These are phyloP conservation scores for Hypoxylon fragiforme DNA, from an alignment of 495 filamentous ascomycete genomes.

Conservation along the genomic window DNA sequence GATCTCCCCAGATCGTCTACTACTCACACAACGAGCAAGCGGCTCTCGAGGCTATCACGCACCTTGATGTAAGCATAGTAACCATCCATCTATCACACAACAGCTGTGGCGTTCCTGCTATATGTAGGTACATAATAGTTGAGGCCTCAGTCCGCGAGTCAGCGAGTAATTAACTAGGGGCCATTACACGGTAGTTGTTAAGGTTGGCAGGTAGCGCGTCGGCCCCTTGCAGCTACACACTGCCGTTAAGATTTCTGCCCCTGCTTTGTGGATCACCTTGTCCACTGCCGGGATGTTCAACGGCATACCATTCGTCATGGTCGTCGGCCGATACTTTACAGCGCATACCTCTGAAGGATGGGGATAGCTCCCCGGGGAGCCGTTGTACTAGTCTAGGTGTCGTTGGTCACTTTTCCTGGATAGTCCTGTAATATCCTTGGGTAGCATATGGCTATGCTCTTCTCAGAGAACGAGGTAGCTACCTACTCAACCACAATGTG, in stretches of 20 bases:
- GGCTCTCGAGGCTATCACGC: conserved; percentile 24
- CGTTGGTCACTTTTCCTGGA: too few species aligned
- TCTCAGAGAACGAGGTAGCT: conserved; percentile 3
- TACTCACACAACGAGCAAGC: conserved; percentile 2
- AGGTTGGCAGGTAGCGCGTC: conserved; percentile 14
- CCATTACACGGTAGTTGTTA: conserved; percentile 4
- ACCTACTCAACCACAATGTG: conserved; percentile 2
- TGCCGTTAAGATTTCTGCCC: conserved; percentile 5
- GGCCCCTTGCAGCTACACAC: conserved; percentile 28
- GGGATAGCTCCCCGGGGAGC: conserved; percentile 6
- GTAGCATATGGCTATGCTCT: conserved; percentile 15
- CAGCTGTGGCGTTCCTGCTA: conserved; percentile 11
- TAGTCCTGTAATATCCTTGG: background rate
- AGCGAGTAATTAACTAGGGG: too few species aligned
- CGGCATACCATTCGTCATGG: conserved; percentile 12
- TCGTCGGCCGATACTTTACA: conserved; percentile 3
- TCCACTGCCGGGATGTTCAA: conserved; percentile 12
- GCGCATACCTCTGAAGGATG: too few species aligned
- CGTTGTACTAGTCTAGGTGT: conserved; percentile 1
- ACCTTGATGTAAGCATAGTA: conserved; percentile 27
- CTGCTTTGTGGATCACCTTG: conserved; percentile 20
- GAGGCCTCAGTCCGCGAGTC: too few species aligned
- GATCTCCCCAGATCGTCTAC: conserved; percentile 20
- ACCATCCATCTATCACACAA: conserved; percentile 11
- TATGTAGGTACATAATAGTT: too few species aligned